Evolutionary conservation across 1,139 yeast genomes (phyloP).

Genomic region (Sugiyamaella japonica): DNA sequence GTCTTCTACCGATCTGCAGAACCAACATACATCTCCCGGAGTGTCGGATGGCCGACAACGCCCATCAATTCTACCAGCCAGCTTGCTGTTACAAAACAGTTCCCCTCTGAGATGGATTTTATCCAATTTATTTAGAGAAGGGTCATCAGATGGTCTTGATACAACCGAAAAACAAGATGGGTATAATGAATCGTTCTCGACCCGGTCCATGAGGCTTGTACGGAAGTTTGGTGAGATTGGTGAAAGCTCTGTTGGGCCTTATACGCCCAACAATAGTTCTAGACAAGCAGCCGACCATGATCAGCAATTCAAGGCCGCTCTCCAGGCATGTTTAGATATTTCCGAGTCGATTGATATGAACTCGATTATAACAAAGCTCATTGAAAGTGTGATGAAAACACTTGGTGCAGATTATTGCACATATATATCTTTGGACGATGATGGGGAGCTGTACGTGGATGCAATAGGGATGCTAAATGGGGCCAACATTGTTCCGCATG

Average conservation of each 20-base stretch:
- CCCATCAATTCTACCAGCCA: conserved; percentile 22
- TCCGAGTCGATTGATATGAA: conserved; percentile 50
- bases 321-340: conserved; percentile 51
- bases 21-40: conserved; percentile 9
- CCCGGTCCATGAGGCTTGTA: conserved; percentile 4
- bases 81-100: conserved; percentile 28
- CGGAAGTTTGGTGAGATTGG: conserved; percentile 7
- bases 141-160: conserved; percentile 13
- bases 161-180: not conserved
- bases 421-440: conserved; percentile 44
- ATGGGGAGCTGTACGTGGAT: conserved; percentile 43
- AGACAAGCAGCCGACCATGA: conserved; percentile 23
- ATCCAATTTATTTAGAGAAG: conserved; percentile 35
- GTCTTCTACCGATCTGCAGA: conserved; percentile 24
- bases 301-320: conserved; percentile 33
- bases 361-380: conserved; percentile 45
- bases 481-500: conserved; percentile 43
- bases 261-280: conserved; percentile 1
- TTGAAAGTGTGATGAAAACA: conserved; percentile 47
- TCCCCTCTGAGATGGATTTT: conserved; percentile 37
- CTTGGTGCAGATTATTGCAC: conserved; percentile 52
- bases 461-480: conserved; percentile 46
- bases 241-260: not conserved
- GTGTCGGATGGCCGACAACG: conserved; percentile 25
- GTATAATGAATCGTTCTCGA: conserved; percentile 7